Base-by-base conservation (phyloP, 768 basidiomycete species). In the Suillus bovinus region DNA sequence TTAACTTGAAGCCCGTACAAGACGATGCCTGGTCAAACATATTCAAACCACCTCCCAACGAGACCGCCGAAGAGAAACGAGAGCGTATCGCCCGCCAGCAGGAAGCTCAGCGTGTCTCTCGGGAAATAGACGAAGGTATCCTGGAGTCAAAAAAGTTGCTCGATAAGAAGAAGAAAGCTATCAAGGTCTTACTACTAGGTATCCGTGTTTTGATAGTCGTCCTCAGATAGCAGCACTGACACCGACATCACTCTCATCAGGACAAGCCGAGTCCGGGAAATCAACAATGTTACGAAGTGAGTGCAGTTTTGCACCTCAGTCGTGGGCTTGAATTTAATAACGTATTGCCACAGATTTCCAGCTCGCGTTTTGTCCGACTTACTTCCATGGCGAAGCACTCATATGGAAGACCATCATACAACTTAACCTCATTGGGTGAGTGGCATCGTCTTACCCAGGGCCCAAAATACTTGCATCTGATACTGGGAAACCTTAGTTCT, bases 381-480 rank as follows among this genome's bases (percentile, higher is more conserved):
- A 84, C 60, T 89, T 90, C 61, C 81, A 82, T 49, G 78, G 68
- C 50, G 87, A 91, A 63, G 77, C 83, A 20, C 67, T 77, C 0
- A 79, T 84, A 8, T 91, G 89, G 88, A 83, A 80, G 63, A 79
- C 82, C 14, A 81, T 90, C 59, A 80, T 91, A 9, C 86, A 90
- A 65, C 82, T 90, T 47, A 90, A 90, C 67, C 74, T 90, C 64
- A 88, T 90, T 63, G 75, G 82, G 87, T 86, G 56, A 16, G 76
- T 68, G 22, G 1, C 4, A 14, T 42, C 50, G 1, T 52, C 8
- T 13, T 10, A 3, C 11, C 39, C 17, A 42, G 9, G 9, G 17
- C 20, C 20, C 33, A 6, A 24, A 11, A 3, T 44, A 22, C 20
- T 53, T 52, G 53, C 47, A 67, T 34, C 27, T 55, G 16, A 55